These are phyloP conservation scores for Symbiodinium pilosum DNA, from an alignment of 73 alveolate genomes.

Conservation along the genomic window DNA sequence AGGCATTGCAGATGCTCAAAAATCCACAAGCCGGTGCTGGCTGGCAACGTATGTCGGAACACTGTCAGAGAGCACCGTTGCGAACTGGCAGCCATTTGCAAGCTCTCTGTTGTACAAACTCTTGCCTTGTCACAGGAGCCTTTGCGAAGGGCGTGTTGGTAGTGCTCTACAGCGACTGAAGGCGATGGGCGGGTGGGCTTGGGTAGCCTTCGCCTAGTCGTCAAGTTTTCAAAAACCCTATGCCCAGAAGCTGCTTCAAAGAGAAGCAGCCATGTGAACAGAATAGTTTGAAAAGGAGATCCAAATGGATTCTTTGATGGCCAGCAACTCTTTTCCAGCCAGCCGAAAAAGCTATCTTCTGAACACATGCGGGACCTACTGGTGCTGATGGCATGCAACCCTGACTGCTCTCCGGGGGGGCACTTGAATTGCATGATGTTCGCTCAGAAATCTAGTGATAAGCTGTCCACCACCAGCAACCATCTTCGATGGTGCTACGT, in stretches of 20 bases:
- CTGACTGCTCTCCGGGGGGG: not conserved
- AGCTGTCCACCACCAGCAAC: too few species aligned
- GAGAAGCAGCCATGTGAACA: not conserved
- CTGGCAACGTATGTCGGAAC: not conserved
- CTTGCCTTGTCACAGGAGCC: not conserved
- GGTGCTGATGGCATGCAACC: too few species aligned
- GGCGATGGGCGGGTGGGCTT: not conserved
- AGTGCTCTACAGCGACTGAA: not conserved
- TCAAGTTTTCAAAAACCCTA: not conserved
- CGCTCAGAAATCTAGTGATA: too few species aligned
- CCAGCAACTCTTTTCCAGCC: not conserved
- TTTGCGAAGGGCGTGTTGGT: not conserved
- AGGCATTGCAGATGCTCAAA: not conserved
- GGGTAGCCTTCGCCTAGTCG: conserved; percentile 12
- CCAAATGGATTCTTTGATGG: not conserved
- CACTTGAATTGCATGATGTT: too few species aligned
- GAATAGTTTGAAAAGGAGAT: not conserved
- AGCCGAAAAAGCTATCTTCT: too few species aligned
- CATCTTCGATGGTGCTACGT: too few species aligned
- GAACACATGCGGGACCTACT: too few species aligned
- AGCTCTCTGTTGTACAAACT: not conserved
- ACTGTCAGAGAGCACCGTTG: too few species aligned
- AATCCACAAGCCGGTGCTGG: not conserved
- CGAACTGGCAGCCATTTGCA: too few species aligned
- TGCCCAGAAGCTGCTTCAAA: not conserved